These are phyloP conservation scores for Cenchrus fungigraminus DNA, from an alignment of 176 grass and related monocot species.

Conservation along the genomic window DNA sequence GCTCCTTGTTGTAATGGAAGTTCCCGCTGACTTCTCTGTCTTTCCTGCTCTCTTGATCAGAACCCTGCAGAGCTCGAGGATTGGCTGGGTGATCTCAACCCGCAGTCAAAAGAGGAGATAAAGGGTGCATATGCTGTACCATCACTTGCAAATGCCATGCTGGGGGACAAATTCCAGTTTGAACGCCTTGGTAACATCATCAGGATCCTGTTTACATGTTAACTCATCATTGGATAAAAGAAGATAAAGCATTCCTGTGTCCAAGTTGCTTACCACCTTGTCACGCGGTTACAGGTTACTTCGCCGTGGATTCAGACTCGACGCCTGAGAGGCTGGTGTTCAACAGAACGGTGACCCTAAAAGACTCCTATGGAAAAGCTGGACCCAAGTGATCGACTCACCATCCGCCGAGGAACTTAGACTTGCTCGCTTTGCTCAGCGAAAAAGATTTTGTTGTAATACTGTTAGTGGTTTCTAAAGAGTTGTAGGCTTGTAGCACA, in stretches of 20 bases:
- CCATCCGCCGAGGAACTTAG: background rate
- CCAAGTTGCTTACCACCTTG: background rate
- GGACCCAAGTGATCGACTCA: conserved; percentile 24
- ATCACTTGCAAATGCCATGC: conserved; percentile 54
- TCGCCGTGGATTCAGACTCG: conserved; percentile 41
- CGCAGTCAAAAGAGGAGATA: conserved; percentile 82
- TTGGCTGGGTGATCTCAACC: conserved; percentile 79
- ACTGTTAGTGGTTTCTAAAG: background rate
- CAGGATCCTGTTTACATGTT: background rate
- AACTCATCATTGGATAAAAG: background rate
- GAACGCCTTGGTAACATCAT: conserved; percentile 13
- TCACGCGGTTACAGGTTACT: conserved; percentile 20
- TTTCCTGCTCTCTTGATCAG: conserved; percentile 41
- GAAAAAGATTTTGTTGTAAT: background rate
- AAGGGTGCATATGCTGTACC: conserved; percentile 70
- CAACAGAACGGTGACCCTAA: conserved; percentile 38
- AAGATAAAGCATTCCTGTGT: background rate
- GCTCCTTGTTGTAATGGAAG: conserved; percentile 15
- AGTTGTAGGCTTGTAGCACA: background rate
- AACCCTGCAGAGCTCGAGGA: conserved; percentile 84
- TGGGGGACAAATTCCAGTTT: conserved; percentile 84
- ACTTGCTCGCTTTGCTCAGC: background rate
- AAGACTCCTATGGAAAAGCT: conserved; percentile 39
- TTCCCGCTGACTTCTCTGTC: background rate
- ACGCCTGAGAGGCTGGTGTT: background rate